A percentile compares a stretch with the other conserved stretches of the same genome.
Conservation (phyloP, 73 alveolate species). For the Uronychia binucleata region DNA sequence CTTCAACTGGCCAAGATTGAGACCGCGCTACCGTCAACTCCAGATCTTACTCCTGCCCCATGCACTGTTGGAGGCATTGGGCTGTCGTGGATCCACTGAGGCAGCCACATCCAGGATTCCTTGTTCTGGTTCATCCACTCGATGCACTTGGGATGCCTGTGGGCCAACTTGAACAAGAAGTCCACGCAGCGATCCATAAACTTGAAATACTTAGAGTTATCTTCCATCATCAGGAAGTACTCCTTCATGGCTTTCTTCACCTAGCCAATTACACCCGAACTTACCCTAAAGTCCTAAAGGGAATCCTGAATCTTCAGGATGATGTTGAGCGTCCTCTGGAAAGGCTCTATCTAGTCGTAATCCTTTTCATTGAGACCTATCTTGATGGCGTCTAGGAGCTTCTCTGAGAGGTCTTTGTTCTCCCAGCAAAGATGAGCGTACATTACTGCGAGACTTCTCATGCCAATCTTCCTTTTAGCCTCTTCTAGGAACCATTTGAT, state of each 20-base stretch:
- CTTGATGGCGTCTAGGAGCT: conserved; percentile 10
- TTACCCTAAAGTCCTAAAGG: conserved; percentile 20
- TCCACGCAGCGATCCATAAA: conserved; percentile 48
- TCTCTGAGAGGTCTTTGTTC: conserved; percentile 15
- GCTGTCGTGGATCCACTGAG: conserved; percentile 24
- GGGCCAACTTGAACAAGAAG: conserved; percentile 47
- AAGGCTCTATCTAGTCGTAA: conserved; percentile 45
- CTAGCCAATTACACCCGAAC: not conserved
- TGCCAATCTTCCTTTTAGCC: not conserved
- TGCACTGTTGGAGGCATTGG: conserved; percentile 12
- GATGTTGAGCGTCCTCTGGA: conserved; percentile 21
- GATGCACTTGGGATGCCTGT: conserved; percentile 14
- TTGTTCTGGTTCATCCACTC: conserved; percentile 43
- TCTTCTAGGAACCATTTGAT: not conserved
- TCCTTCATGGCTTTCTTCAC: conserved; percentile 27
- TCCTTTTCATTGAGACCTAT: conserved; percentile 45
- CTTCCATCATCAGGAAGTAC: conserved; percentile 34
- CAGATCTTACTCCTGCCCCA: not conserved
- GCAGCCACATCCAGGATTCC: conserved; percentile 36
- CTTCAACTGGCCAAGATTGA: not conserved
- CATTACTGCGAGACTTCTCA: not conserved
- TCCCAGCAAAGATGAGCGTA: conserved; percentile 49
- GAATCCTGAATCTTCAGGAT: conserved; percentile 14
- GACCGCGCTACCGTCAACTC: not conserved
- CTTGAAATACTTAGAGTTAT: conserved; percentile 34